A percentile compares a stretch with the other conserved stretches of the same genome.
Evolutionary conservation across 306 rosid genomes (phyloP).

Genomic region (Begonia masoniana): DNA sequence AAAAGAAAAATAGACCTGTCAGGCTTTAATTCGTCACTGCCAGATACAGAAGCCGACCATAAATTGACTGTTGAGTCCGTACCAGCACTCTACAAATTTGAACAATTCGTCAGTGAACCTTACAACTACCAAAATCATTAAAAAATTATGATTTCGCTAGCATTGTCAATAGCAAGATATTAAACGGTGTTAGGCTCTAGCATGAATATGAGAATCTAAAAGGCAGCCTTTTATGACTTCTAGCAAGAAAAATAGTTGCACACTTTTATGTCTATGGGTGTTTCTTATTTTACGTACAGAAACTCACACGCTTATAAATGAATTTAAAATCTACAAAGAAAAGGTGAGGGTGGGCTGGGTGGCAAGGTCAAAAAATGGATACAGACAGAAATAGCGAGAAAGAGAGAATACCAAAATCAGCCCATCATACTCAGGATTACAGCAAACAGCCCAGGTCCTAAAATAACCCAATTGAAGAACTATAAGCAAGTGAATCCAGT

Average conservation of each 20-base stretch:
- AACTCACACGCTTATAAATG: too few species aligned
- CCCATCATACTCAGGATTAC: slow-evolving; percentile 78
- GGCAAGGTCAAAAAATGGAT: neutral
- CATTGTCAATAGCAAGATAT: too few species aligned
- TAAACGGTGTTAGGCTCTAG: too few species aligned
- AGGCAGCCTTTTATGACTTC: too few species aligned
- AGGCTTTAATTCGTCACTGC: slow-evolving; percentile 30
- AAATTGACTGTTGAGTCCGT: slow-evolving; percentile 83
- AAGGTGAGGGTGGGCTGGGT: too few species aligned
- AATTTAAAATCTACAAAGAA: too few species aligned
- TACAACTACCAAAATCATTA: neutral
- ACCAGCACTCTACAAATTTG: slow-evolving; percentile 69
- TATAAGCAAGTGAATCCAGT: slow-evolving; percentile 12
- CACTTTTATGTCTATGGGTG: too few species aligned
- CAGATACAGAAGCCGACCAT: slow-evolving; percentile 57
- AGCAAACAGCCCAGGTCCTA: slow-evolving; percentile 86
- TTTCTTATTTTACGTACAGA: too few species aligned
- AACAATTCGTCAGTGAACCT: slow-evolving; percentile 11
- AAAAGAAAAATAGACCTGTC: slow-evolving; percentile 46
- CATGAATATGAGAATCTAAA: too few species aligned
- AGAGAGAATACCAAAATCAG: slow-evolving; percentile 63
- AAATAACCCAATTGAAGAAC: neutral
- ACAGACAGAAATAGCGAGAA: slow-evolving; percentile 21
- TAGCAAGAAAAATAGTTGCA: too few species aligned
- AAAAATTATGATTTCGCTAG: neutral